Evolutionary conservation across 2,329 filamentous ascomycete species (phyloP), one percentile per base, ranked within the genome.

Genomic region (Pseudogymnoascus sp.): DNA sequence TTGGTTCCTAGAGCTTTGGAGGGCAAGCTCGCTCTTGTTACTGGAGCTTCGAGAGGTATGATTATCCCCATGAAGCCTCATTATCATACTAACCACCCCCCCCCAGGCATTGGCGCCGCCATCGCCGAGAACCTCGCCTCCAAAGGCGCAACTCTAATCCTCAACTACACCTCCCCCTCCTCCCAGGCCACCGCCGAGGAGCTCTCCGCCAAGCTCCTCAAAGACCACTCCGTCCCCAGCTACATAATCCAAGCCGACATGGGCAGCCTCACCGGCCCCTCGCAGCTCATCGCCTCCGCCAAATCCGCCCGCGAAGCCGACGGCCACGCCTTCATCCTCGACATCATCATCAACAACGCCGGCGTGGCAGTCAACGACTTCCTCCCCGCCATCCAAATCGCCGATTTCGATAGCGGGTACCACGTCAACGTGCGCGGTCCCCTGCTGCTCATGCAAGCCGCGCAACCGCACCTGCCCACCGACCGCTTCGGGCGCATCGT

Each of bases 291-390:
- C 67, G 75, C 78, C 23, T 80, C 81, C 0, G 81, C 85, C 4
- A 81, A 83, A 68, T 12, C 40, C 16, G 33, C 61, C 9, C 55
- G 60, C 59, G 52, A 52, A 52, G 7, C 63, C 5, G 63, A 61
- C 14, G 79, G 84, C 66, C 78, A 85, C 70, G 71, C 75, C 64
- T 84, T 91, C 72, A 84, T 88, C 70, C 82, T 96, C 70, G 90
- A 96, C 76, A 90, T 96, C 65, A 79, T 96, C 61, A 79, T 96
- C 79, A 96, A 96, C 82, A 96, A 96, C 74, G 91, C 92, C 31
- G 92, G 90, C 61, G 78, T 87, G 5, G 79, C 84, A 33, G 77
- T 83, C 40, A 93, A 95, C 76, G 83, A 87, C 68, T 73, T 78
- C 25, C 76, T 89, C 23, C 81, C 84, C 60, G 83, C 89, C 28